Base-by-base conservation (phyloP, 2,329 filamentous ascomycete genomes). In the Sclerotinia sclerotiorum region DNA sequence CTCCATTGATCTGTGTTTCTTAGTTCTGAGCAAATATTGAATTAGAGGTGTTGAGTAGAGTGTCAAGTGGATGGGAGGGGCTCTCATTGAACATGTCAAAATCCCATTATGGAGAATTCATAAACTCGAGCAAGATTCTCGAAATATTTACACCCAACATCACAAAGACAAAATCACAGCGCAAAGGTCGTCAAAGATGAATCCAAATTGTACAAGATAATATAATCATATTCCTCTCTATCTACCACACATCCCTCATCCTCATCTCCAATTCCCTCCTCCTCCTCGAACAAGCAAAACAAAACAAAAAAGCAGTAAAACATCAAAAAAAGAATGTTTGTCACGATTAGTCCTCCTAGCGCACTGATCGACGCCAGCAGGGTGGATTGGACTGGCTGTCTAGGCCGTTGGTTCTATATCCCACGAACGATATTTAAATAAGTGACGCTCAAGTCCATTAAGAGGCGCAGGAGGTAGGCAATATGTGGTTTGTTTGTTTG, bases 321-420 rank as follows among this genome's bases (percentile, higher is more conserved):
- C 10, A 8, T 21, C 2, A 61, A 13, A 60, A 46, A 46, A 35
- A 46, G 11, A 49, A 61, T 78, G 76, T 78, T 73, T 76, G 77
- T 77, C 77, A 74, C 72, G 72, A 75, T 78, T 78, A 78, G 77
- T 78, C 77, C 77, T 78, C 76, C 74, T 77, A 72, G 76, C 74
- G 74, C 76, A 78, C 74, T 74, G 56, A 65, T 78, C 75, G 67
- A 74, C 74, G 73, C 75, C 77, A 78, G 71, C 76, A 78, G 77
- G 77, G 77, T 78, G 77, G 77, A 78, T 74, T 69, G 75, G 77
- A 77, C 77, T 73, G 76, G 77, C 74, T 78, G 77, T 78, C 77
- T 78, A 78, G 77, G 74, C 77, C 76, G 71, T 76, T 76, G 70
- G 73, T 73, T 78, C 68, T 73, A 73, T 78, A 71, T 78, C 71